Conservation (phyloP, 2,329 filamentous ascomycete genomes). For the Amauroascus niger region DNA sequence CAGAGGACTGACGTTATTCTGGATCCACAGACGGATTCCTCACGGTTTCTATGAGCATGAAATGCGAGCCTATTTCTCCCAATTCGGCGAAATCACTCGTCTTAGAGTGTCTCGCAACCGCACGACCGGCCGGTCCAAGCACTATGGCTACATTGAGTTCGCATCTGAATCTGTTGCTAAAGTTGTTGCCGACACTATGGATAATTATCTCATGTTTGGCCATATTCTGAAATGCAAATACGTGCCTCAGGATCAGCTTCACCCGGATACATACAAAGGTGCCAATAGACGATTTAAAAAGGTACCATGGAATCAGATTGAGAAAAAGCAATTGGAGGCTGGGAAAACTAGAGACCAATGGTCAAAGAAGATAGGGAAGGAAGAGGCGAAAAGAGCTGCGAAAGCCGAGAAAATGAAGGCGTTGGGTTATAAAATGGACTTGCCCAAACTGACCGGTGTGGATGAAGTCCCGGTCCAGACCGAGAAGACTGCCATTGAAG, state of each 20-base stretch:
- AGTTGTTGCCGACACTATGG: slow-evolving; percentile 91
- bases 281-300: slow-evolving; percentile 83
- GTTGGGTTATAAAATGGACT: slow-evolving; percentile 73
- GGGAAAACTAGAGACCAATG: slow-evolving; percentile 67
- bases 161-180: slow-evolving; percentile 65
- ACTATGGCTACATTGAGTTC: slow-evolving; percentile 94
- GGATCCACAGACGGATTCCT: slow-evolving; percentile 55
- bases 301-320: slow-evolving; percentile 79
- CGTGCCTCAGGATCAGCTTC: slow-evolving; percentile 65
- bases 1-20: slow-evolving; percentile 16
- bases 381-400: slow-evolving; percentile 58
- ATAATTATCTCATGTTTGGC: slow-evolving; percentile 92
- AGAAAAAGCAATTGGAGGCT: slow-evolving; percentile 62
- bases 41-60: slow-evolving; percentile 97
- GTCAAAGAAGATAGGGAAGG: slow-evolving; percentile 62
- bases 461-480: slow-evolving; percentile 43
- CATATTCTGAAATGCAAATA: slow-evolving; percentile 84
- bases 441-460: slow-evolving; percentile 59
- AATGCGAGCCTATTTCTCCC: slow-evolving; percentile 85
- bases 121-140: slow-evolving; percentile 81
- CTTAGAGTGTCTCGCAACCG: slow-evolving; percentile 85
- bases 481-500: slow-evolving; percentile 16
- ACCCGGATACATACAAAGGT: slow-evolving; percentile 76
- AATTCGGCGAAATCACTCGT: slow-evolving; percentile 74
- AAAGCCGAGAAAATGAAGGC: slow-evolving; percentile 67